Evolutionary conservation across 345 rosid genomes (phyloP), one percentile per base, ranked within the genome.

Genomic region (Acer negundo): DNA sequence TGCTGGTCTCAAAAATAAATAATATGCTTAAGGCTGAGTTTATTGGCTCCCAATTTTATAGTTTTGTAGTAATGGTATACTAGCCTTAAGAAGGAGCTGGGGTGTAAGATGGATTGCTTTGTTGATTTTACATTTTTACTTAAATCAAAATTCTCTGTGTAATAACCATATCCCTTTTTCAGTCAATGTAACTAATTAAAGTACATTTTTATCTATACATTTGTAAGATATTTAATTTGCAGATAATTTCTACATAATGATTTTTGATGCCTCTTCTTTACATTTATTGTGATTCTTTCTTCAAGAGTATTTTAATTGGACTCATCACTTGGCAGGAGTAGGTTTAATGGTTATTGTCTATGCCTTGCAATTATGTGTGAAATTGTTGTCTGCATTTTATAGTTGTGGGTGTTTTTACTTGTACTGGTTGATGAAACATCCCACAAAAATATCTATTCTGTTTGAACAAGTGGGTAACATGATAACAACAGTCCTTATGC

Each of bases 381-480:
- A 70, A 70, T 12, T 53, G 23, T 70, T 53, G 44, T 55, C 46
- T 24, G 19, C 47, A 70, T 70, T 28, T 70, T 24, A 44, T 6
- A 1, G 17, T 6, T 53, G 9, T 58, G n/a, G 19, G 20, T 40
- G 10, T 69, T 72, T 72, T 28, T 23, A 7, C 65, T 42, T 13
- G 40, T 78, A 24, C 24, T 74, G 65, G 12, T 24, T 67, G 69
- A 73, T 16, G 28, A 69, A 51, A 44, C 31, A 24, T 31, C 55
- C 42, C 46, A 23, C 31, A n/a, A 40, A 65, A 46, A 20, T 67
- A 68, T 59, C 17, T 59, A 9, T 58, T 49, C 53, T 56, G 44
- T 76, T 76, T 24, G n/a, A 76, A 44, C 23, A 51, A 26, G 44
- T 56, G 71, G 24, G 35, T 35, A 26, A 38, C 51, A 74, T 61